A percentile compares a stretch with the other conserved stretches of the same genome.
Conservation (phyloP, 306 rosid species). For the Cotoneaster glaucophyllus region DNA sequence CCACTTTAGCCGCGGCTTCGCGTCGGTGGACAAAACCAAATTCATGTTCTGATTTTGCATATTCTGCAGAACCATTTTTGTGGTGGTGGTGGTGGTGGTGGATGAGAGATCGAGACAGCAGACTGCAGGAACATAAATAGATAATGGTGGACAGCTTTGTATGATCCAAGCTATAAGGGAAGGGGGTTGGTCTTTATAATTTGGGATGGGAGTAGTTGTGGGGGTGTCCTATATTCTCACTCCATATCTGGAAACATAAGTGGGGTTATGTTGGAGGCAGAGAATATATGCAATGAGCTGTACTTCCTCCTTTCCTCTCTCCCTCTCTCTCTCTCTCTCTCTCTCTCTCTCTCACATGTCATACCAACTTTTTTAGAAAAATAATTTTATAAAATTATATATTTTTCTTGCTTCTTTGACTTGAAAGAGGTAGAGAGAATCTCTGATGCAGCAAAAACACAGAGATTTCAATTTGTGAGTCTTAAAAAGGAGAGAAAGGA, state of each 20-base stretch:
- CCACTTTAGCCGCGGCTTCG: conserved; percentile 97
- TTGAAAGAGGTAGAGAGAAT: conserved; percentile 77
- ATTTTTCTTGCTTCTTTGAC: conserved; percentile 63
- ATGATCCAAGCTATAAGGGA: neutral
- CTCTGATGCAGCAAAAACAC: conserved; percentile 63
- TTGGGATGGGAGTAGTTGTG: conserved; percentile 23
- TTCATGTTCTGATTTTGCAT: conserved; percentile 70
- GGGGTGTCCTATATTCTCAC: conserved; percentile 71
- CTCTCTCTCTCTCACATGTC: conserved; percentile 38
- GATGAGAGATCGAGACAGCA: conserved; percentile 20
- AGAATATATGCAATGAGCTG: conserved; percentile 95
- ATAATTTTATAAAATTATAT: neutral
- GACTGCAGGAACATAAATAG: conserved; percentile 25
- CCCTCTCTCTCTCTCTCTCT: too few species aligned
- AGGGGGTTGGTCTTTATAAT: conserved; percentile 36
- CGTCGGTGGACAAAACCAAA: conserved; percentile 86
- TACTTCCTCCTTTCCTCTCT: conserved; percentile 32
- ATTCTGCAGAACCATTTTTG: conserved; percentile 39
- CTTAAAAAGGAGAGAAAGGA: conserved; percentile 93
- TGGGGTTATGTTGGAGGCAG: conserved; percentile 73
- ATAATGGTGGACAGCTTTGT: neutral
- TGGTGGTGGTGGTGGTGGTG: conserved; percentile 4
- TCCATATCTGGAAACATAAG: conserved; percentile 93
- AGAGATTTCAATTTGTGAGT: conserved; percentile 58
- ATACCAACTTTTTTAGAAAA: conserved; percentile 33